These are phyloP conservation scores for Cladosporium sp. DNA, from an alignment of 2,329 filamentous ascomycete species.

Conservation along the genomic window DNA sequence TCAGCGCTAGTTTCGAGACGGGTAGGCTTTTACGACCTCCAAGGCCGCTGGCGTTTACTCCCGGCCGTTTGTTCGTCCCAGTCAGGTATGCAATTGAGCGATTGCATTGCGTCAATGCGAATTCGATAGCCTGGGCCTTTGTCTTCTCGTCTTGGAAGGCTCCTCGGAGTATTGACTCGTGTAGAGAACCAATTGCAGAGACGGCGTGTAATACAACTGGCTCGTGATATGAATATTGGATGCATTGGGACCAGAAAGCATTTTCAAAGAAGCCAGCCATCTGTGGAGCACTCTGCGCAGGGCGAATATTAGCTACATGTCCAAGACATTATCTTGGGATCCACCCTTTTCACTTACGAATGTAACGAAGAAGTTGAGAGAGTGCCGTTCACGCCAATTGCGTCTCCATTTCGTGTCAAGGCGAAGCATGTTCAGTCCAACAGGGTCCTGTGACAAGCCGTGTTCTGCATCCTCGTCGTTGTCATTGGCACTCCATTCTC, in stretches of 20 bases:
- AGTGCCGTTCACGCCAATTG: conserved; percentile 30
- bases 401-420: conserved; percentile 29
- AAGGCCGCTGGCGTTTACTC: too few species aligned
- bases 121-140: conserved; percentile 29
- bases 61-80: conserved; percentile 14
- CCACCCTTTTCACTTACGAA: not conserved
- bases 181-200: conserved; percentile 30
- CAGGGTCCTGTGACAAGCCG: conserved; percentile 12
- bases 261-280: conserved; percentile 32
- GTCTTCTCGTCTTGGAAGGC: conserved; percentile 28
- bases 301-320: conserved; percentile 17
- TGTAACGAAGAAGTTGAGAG: conserved; percentile 28
- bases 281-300: conserved; percentile 33
- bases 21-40: conserved; percentile 11
- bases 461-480: conserved; percentile 14
- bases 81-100: conserved; percentile 29
- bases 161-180: conserved; percentile 31
- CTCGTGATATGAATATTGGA: conserved; percentile 31
- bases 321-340: too few species aligned
- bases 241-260: conserved; percentile 30
- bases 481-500: conserved; percentile 27
- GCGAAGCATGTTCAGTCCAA: conserved; percentile 18
- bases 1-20: conserved; percentile 26
- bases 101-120: conserved; percentile 31
- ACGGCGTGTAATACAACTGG: conserved; percentile 31